A percentile compares a stretch with the other conserved stretches of the same genome.
Conservation (phyloP, 495 filamentous ascomycete species). For the Articulospora tetracladia region DNA sequence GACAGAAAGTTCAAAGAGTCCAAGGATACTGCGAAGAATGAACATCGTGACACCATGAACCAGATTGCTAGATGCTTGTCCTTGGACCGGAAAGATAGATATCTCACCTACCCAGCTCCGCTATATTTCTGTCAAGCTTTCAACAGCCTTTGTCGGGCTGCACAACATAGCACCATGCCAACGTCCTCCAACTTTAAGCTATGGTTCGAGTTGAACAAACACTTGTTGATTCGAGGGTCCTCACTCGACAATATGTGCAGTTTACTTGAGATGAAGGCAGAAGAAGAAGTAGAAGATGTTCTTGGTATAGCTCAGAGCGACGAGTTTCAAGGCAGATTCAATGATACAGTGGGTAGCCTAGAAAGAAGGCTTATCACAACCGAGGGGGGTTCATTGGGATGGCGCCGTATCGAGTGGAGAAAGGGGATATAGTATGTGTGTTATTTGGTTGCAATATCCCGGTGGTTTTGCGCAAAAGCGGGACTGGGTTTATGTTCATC, state of each 20-base stretch:
- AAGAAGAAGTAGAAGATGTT: no score
- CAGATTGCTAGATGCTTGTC: not conserved
- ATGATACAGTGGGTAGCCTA: constrained; percentile 6
- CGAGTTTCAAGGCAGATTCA: constrained; percentile 8
- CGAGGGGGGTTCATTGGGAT: constrained; percentile 10
- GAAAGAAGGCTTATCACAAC: constrained; percentile 6
- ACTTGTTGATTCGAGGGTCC: not conserved
- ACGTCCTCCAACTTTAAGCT: no score
- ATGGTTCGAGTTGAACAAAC: constrained; percentile 6
- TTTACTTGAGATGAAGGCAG: no score
- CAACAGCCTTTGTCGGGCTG: not conserved
- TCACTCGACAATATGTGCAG: constrained; percentile 2
- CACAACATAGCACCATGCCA: not conserved
- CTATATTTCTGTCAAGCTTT: not conserved
- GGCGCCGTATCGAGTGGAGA: constrained; percentile 7
- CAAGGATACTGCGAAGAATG: not conserved
- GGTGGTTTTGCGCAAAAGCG: constrained; percentile 2
- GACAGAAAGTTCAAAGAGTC: no score
- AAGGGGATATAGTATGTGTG: constrained; percentile 8
- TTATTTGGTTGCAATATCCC: constrained; percentile 9
- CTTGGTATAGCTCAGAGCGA: no score
- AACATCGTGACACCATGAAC: not conserved
- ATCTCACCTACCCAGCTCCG: constrained; percentile 1
- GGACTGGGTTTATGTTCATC: constrained; percentile 1
- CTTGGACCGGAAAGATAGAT: constrained; percentile 4